phyloP scores from a whole-genome alignment of 2,329 filamentous ascomycete genomes.

The Trichophyton benhamiae region DNA sequence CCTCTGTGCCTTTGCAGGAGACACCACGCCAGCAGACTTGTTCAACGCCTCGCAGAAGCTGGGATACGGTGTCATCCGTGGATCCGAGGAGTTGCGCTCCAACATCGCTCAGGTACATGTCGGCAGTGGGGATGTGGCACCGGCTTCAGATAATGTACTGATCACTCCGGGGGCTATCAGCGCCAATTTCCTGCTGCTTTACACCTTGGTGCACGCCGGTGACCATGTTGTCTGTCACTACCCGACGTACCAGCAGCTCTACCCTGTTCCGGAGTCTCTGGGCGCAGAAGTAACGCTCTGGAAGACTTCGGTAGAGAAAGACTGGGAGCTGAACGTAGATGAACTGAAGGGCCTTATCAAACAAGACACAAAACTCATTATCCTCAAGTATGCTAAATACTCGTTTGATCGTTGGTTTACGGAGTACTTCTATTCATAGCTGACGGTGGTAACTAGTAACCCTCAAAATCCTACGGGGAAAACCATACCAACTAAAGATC shows the following conservation, averaged over 20 bases:
- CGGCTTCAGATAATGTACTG: slow-evolving; percentile 52
- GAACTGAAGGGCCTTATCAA: slow-evolving; percentile 52
- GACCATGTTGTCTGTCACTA: slow-evolving; percentile 82
- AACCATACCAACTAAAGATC: slow-evolving; percentile 49
- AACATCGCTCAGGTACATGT: slow-evolving; percentile 56
- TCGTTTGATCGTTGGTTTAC: not conserved
- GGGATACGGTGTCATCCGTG: slow-evolving; percentile 62
- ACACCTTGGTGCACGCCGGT: slow-evolving; percentile 56
- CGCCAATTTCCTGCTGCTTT: slow-evolving; percentile 67
- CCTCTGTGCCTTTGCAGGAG: slow-evolving; percentile 35
- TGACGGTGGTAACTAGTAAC: slow-evolving; percentile 43
- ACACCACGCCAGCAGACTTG: slow-evolving; percentile 25
- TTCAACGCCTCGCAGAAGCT: slow-evolving; percentile 45
- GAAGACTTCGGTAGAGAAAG: slow-evolving; percentile 52
- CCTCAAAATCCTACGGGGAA: slow-evolving; percentile 73
- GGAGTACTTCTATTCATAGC: slow-evolving; percentile 32
- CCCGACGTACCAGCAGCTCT: slow-evolving; percentile 78
- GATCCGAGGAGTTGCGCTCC: slow-evolving; percentile 49
- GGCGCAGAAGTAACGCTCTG: slow-evolving; percentile 69
- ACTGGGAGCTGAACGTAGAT: slow-evolving; percentile 54
- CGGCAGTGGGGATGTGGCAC: not conserved
- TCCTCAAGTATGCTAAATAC: slow-evolving; percentile 40
- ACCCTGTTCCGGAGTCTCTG: slow-evolving; percentile 58
- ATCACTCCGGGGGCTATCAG: slow-evolving; percentile 70
- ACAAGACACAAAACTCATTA: slow-evolving; percentile 43